A percentile compares a stretch with the other conserved stretches of the same genome.
Conservation (phyloP, 164 flowering plant species). For the Magnolia officinalis region DNA sequence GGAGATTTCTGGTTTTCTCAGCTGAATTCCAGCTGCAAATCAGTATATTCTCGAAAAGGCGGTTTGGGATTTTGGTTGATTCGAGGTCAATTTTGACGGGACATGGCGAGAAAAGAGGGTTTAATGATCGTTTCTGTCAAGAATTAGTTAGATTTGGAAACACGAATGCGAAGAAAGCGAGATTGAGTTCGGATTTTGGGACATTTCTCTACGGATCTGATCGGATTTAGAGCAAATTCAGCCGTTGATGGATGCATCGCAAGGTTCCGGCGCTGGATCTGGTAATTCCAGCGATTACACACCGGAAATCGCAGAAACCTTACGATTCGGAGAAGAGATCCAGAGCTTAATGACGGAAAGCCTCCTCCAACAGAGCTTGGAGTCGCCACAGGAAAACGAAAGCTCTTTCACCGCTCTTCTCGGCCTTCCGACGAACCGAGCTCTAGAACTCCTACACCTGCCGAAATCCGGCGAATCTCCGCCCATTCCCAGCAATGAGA, state of each 20-base stretch:
- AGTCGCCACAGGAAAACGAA: conserved; percentile 30
- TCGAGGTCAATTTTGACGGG: not conserved
- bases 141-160: not conserved
- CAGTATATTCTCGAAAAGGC: not conserved
- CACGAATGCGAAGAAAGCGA: not conserved
- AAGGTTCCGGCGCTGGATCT: conserved; percentile 1
- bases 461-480: conserved; percentile 21
- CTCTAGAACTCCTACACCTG: conserved; percentile 63
- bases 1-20: not conserved
- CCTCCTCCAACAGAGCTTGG: conserved; percentile 4
- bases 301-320: conserved; percentile 1
- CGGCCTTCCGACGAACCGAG: conserved; percentile 63
- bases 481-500: conserved; percentile 12
- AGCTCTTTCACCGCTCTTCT: conserved; percentile 83
- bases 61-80: not conserved
- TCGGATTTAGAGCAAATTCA: not conserved
- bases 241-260: not conserved
- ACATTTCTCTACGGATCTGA: not conserved
- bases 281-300: conserved; percentile 5
- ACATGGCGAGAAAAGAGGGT: not conserved
- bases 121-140: not conserved
- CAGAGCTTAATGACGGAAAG: conserved; percentile 14
- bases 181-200: not conserved
- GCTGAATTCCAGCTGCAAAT: not conserved
- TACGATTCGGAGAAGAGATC: conserved; percentile 11